Percentiles rank a stretch among this genome's conserved stretches.
Conservation (phyloP, 805 yeast species). For the Saccharomycopsis fodiens region DNA sequence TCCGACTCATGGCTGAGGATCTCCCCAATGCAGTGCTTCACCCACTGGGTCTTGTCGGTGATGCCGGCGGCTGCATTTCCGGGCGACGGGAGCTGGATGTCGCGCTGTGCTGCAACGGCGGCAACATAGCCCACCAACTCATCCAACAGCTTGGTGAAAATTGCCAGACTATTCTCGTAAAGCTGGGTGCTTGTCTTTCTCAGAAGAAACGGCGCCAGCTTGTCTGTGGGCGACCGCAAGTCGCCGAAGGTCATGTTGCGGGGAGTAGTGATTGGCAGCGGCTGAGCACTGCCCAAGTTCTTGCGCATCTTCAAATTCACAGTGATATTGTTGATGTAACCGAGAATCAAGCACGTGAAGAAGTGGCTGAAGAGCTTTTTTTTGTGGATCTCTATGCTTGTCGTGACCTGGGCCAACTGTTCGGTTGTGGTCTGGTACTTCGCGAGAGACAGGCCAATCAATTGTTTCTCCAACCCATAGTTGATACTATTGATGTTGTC, state of each 20-base stretch:
- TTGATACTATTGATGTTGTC: conserved; percentile 16
- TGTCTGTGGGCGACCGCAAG: conserved; percentile 9
- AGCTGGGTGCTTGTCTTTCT: conserved; percentile 3
- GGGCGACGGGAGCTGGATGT: conserved; percentile 18
- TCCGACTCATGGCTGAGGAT: conserved; percentile 7
- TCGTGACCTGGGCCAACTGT: conserved; percentile 4
- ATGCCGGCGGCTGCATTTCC: conserved; percentile 11
- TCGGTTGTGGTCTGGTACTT: conserved; percentile 10
- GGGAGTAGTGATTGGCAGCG: conserved; percentile 15
- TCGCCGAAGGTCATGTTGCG: conserved; percentile 7
- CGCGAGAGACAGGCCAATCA: conserved; percentile 12
- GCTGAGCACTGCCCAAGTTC: conserved; percentile 10
- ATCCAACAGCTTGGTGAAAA: conserved; percentile 19
- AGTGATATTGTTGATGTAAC: conserved; percentile 20
- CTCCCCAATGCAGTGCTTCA: conserved; percentile 17
- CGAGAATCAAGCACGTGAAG: conserved; percentile 19
- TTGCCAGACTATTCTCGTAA: conserved; percentile 16
- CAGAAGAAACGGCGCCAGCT: not conserved
- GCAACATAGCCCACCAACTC: conserved; percentile 19
- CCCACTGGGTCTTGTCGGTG: conserved; percentile 12
- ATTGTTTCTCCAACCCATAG: conserved; percentile 17
- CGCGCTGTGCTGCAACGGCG: conserved; percentile 17
- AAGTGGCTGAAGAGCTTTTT: conserved; percentile 17
- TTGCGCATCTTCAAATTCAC: conserved; percentile 20
- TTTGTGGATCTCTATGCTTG: conserved; percentile 8